Conservation (phyloP, 2,329 filamentous ascomycete species). For the Lachnellula arida region DNA sequence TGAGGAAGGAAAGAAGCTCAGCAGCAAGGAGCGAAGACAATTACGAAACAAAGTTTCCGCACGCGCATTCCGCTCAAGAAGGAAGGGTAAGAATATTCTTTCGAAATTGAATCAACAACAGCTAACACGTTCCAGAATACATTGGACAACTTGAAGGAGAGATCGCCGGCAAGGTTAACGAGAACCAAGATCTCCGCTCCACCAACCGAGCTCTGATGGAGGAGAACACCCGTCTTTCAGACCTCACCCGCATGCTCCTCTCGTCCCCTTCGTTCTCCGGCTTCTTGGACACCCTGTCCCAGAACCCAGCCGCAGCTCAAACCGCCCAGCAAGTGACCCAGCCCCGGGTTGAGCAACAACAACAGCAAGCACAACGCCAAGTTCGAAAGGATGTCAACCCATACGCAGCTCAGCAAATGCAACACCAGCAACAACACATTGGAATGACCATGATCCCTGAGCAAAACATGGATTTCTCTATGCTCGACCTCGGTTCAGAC, state of each 20-base stretch:
- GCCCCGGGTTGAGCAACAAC: constrained; percentile 38
- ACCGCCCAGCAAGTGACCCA: constrained; percentile 26
- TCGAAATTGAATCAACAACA: constrained; percentile 9
- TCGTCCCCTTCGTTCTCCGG: constrained; percentile 77
- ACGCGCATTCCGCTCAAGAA: constrained; percentile 91
- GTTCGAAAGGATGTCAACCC: constrained; percentile 64
- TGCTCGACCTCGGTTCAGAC: constrained; percentile 57
- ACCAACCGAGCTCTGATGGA: constrained; percentile 80
- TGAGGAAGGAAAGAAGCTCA: constrained; percentile 98
- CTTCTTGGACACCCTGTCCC: constrained; percentile 68
- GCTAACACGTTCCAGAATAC: constrained; percentile 74
- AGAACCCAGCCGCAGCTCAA: constrained; percentile 47
- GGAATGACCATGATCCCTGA: constrained; percentile 83
- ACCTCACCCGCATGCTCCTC: constrained; percentile 76
- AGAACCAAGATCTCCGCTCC: constrained; percentile 72
- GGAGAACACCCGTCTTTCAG: constrained; percentile 76
- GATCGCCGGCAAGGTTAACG: constrained; percentile 76
- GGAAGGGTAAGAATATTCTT: constrained; percentile 71
- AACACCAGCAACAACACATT: constrained; percentile 61
- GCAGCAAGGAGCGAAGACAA: constrained; percentile 92
- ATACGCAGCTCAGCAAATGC: constrained; percentile 48
- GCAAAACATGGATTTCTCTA: constrained; percentile 67
- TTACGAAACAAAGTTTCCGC: constrained; percentile 99
- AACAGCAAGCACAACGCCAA: constrained; percentile 40
- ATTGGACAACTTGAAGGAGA: constrained; percentile 91